phyloP scores from a whole-genome alignment of 225 moss, liverwort and hornwort genomes.

The Physcomitrellopsis africana region DNA sequence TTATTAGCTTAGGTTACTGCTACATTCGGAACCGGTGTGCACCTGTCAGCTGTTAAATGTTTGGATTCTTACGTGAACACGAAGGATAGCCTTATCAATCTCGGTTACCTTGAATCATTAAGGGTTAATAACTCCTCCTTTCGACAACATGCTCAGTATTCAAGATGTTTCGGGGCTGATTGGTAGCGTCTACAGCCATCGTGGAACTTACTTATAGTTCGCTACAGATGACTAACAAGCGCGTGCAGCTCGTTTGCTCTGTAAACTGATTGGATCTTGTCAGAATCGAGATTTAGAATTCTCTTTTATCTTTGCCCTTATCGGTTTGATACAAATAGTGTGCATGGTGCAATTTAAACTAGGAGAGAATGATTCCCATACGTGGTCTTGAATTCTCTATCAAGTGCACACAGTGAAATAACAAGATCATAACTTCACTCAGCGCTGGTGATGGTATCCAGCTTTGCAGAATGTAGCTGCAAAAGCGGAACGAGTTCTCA shows the following conservation, averaged over 20 bases:
- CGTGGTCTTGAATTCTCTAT: not conserved
- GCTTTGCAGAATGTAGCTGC: conserved; percentile 96
- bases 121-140: not conserved
- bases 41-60: not conserved
- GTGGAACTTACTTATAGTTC: no score
- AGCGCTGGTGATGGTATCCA: conserved; percentile 37
- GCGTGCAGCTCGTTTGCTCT: conserved; percentile 15
- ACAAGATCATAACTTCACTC: conserved; percentile 22
- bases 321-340: conserved; percentile 4
- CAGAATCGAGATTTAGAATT: conserved; percentile 13
- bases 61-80: not conserved
- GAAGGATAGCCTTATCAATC: conserved; percentile 9
- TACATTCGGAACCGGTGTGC: not conserved
- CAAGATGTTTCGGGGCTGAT: not conserved
- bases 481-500: conserved; percentile 93
- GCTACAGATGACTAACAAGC: not conserved
- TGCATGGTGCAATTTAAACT: not conserved
- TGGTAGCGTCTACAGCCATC: not conserved
- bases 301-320: not conserved
- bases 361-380: not conserved
- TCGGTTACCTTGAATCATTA: conserved; percentile 24
- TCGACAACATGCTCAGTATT: not conserved
- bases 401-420: not conserved
- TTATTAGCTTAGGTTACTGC: not conserved
- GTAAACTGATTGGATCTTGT: conserved; percentile 25